phyloP scores from a whole-genome alignment of 2,329 filamentous ascomycete genomes.

The Sporothrix pseudoabietina region DNA sequence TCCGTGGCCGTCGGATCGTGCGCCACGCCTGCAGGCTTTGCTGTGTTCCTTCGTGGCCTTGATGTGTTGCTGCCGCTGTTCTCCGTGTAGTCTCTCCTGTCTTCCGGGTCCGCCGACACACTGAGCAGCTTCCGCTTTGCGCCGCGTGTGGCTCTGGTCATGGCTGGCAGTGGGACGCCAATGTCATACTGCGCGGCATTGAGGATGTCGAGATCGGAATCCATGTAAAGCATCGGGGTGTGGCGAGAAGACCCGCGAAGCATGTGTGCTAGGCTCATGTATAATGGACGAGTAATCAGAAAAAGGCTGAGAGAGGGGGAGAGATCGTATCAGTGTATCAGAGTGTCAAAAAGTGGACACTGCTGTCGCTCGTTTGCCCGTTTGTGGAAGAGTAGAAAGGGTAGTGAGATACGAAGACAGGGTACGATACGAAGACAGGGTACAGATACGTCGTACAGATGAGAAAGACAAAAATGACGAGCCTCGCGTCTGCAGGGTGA shows the following conservation, averaged over 20 bases:
- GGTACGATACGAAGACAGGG: not conserved
- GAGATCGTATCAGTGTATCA: not conserved
- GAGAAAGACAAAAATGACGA: not conserved
- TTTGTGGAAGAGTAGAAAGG: not conserved
- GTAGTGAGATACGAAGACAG: not conserved
- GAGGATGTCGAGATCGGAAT: constrained; percentile 48
- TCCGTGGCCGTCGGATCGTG: not conserved
- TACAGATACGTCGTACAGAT: not conserved
- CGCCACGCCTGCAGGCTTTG: not conserved
- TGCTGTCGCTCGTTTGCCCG: not conserved
- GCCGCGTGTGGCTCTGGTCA: constrained; percentile 3
- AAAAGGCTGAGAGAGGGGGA: not conserved
- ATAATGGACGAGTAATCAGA: not conserved
- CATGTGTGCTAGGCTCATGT: not conserved
- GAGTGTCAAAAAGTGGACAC: not conserved
- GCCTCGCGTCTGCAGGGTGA: not conserved
- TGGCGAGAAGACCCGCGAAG: not conserved
- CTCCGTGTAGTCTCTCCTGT: not conserved
- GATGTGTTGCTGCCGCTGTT: not conserved
- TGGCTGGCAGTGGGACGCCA: constrained; percentile 35
- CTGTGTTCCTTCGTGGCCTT: not conserved
- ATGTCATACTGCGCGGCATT: constrained; percentile 52
- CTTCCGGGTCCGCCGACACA: not conserved
- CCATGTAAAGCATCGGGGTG: constrained; percentile 38
- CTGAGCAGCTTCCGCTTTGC: constrained; percentile 16